Percentiles rank a stretch among this genome's conserved stretches.
Conservation (phyloP, 73 alveolate genomes). For the Paraurostyla sp. region DNA sequence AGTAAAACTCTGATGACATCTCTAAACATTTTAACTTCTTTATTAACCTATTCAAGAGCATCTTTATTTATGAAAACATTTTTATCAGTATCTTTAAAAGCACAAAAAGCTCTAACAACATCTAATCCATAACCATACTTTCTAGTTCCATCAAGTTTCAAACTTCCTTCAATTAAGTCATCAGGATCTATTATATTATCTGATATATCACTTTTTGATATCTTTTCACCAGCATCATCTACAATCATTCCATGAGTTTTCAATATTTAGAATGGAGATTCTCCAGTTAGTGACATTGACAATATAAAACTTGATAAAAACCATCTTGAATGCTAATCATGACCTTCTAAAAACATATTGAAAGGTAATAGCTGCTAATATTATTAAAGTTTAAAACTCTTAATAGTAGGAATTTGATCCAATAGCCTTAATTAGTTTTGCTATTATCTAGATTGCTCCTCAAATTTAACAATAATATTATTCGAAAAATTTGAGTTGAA, state of each 20-base stretch:
- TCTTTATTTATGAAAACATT: not conserved
- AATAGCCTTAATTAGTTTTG: conserved; percentile 1
- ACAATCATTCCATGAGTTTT: conserved; percentile 89
- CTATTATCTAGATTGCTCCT: too few species aligned
- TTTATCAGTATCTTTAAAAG: conserved; percentile 65
- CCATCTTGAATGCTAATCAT: conserved; percentile 92
- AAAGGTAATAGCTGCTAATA: conserved; percentile 69
- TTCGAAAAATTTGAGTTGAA: too few species aligned
- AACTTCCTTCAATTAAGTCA: conserved; percentile 80
- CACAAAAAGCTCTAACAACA: conserved; percentile 82
- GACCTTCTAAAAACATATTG: conserved; percentile 85
- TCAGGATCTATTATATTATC: conserved; percentile 72
- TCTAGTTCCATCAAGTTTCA: conserved; percentile 73
- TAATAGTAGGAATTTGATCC: not conserved
- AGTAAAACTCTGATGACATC: conserved; percentile 28
- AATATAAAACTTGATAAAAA: conserved; percentile 81
- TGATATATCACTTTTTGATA: conserved; percentile 78
- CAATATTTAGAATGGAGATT: conserved; percentile 80
- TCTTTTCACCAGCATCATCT: conserved; percentile 82
- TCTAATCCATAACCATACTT: conserved; percentile 89
- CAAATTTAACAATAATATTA: too few species aligned
- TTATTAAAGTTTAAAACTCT: not conserved
- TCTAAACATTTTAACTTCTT: conserved; percentile 60
- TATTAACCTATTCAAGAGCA: conserved; percentile 23
- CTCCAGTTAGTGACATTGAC: conserved; percentile 76